Base-by-base conservation (phyloP, 768 basidiomycete genomes). In the Mycena latifolia region DNA sequence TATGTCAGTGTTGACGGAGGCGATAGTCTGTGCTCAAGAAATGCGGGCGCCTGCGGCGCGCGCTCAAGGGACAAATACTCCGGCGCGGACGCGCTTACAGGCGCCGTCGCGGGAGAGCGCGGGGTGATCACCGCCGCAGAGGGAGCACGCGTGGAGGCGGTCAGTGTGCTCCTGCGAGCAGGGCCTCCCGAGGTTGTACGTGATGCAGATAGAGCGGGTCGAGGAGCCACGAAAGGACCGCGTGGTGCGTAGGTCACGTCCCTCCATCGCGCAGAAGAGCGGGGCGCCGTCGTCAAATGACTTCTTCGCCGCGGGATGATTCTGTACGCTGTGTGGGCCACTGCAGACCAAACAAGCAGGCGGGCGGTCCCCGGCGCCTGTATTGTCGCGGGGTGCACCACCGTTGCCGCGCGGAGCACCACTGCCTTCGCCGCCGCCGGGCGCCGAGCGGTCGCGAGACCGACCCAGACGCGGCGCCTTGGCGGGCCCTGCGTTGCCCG, bases 91-190 rank as follows among this genome's bases (percentile, higher is more conserved):
- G 0, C 65, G 48, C 0, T 14, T 12, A 41, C 73, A 74, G n/a
- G 47, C 1, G 37, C 37, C 0, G 46, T 66, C 35, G 2, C 51
- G 46, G 10, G 66, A 35, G 46, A 72, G 67, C 1, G 72, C 72
- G 35, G 61, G 0, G 47, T 74, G 72, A 12, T 61, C 18, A 5
- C 66, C 67, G 8, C 73, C 67, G 48, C 72, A 72, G 25, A 72
- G 65, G 31, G 66, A 64, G 50, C 73, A 74, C 50, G 59, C 37
- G 35, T 71, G 73, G 52, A 69, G 25, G 18, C 56, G 53, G 5
- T 65, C 62, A 6, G 24, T 28, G 51, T 69, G 69, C 0, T 18
- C 8, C 0, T 15, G 12, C 20, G 37, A 27, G 45, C 69, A 66
- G 15, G 18, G 2, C 1, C 27, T 18, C 6, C 24, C 33, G 65